Percentiles rank a stretch among this genome's conserved stretches.
Conservation (phyloP, 805 yeast species). For the Zygosaccharomyces gambellarensis region DNA sequence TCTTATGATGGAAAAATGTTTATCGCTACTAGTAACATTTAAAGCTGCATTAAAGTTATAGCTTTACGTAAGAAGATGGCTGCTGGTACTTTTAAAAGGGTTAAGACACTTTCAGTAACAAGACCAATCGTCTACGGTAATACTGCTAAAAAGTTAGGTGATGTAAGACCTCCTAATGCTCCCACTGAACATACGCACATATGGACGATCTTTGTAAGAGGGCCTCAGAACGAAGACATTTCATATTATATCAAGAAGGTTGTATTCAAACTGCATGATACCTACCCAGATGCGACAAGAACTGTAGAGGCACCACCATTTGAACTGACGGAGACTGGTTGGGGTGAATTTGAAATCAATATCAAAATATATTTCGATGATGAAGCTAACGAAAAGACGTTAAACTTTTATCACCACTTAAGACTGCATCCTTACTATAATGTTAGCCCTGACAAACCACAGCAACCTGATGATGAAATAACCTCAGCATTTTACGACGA, state of each 20-base stretch:
- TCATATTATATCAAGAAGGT: slow-evolving; percentile 82
- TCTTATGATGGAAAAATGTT: not conserved
- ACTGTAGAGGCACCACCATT: slow-evolving; percentile 87
- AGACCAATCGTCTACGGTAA: slow-evolving; percentile 83
- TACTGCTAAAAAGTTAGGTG: slow-evolving; percentile 62
- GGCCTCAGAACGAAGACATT: slow-evolving; percentile 75
- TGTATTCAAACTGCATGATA: slow-evolving; percentile 91
- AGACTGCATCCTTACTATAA: slow-evolving; percentile 80
- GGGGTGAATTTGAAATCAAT: slow-evolving; percentile 98
- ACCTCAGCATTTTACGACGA: slow-evolving; percentile 76
- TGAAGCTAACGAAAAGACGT: slow-evolving; percentile 84
- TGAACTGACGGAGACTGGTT: slow-evolving; percentile 94
- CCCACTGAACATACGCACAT: slow-evolving; percentile 90
- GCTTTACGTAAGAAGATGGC: slow-evolving; percentile 17
- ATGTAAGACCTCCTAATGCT: slow-evolving; percentile 51
- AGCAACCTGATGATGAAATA: slow-evolving; percentile 40
- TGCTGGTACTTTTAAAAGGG: slow-evolving; percentile 27
- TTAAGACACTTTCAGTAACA: slow-evolving; percentile 58
- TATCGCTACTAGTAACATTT: not conserved
- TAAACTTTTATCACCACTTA: slow-evolving; percentile 81
- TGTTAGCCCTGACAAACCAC: slow-evolving; percentile 9
- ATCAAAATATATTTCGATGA: slow-evolving; percentile 79
- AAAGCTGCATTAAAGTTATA: not conserved
- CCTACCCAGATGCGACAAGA: slow-evolving; percentile 83
- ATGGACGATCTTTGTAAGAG: slow-evolving; percentile 89